Evolutionary conservation across 176 grass and related monocot genomes (phyloP).

Genomic region (Aegilops sharonensis): DNA sequence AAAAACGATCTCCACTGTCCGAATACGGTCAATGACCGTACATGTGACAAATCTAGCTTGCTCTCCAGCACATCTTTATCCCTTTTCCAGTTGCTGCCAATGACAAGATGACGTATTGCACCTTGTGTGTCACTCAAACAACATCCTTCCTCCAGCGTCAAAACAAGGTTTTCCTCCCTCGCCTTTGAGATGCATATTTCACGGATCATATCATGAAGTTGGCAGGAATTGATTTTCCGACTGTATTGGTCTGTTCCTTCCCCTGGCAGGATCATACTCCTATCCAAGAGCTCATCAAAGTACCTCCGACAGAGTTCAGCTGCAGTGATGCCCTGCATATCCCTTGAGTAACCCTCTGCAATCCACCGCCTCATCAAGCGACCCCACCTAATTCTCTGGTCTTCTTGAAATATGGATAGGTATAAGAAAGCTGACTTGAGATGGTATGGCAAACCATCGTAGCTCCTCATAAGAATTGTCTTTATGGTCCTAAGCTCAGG

Average conservation of each 20-base stretch:
- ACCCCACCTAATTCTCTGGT: constrained; percentile 9
- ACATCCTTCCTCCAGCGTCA: not conserved
- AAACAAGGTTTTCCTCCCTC: constrained; percentile 27
- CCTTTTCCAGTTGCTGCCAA: not conserved
- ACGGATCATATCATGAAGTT: constrained; percentile 39
- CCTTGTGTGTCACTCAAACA: not conserved
- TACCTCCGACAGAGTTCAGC: not conserved
- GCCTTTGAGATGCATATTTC: constrained; percentile 38
- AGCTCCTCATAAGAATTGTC: not conserved
- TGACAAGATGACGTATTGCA: not conserved
- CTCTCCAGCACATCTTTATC: not conserved
- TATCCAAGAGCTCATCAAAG: constrained; percentile 31
- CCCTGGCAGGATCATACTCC: constrained; percentile 29
- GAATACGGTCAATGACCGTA: constrained; percentile 33
- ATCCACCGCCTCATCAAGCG: constrained; percentile 38
- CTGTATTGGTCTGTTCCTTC: not conserved
- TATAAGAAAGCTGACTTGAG: constrained; percentile 36
- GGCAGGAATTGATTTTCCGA: not conserved
- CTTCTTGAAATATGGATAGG: constrained; percentile 21
- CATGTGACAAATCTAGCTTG: not conserved
- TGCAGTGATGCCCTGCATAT: not conserved
- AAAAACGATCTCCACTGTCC: not conserved
- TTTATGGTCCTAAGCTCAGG: not conserved
- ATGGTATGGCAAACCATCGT: constrained; percentile 38
- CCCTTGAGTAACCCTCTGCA: constrained; percentile 22